Evolutionary conservation across 2,329 filamentous ascomycete species (phyloP).

Genomic region (Tolypocladium nubicola): DNA sequence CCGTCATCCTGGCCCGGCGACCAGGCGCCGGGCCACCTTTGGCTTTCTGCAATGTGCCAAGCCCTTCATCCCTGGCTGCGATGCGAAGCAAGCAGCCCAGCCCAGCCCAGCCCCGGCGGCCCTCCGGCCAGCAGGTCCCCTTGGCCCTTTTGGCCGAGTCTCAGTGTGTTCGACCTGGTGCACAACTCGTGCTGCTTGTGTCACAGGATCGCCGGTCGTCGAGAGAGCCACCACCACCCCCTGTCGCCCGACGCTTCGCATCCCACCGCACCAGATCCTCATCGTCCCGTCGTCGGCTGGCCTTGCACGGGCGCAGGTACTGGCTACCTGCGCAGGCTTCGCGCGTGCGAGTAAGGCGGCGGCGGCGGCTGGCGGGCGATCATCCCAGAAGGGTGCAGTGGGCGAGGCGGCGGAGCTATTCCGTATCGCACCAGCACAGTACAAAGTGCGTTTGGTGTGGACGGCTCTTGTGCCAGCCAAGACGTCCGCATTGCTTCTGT

Average conservation of each 20-base stretch:
- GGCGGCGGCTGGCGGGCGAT: not conserved
- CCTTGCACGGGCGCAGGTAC: not conserved
- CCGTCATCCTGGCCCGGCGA: not conserved
- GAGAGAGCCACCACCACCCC: not conserved
- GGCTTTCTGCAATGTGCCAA: not conserved
- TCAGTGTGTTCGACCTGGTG: not conserved
- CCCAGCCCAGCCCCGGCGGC: too few relatives aligned
- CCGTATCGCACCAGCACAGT: not conserved
- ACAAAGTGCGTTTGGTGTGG: not conserved
- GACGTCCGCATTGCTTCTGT: not conserved
- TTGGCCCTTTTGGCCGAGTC: not conserved
- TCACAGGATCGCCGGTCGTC: not conserved
- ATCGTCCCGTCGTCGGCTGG: too few relatives aligned
- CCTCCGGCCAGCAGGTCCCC: not conserved
- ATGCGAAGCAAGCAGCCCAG: not conserved
- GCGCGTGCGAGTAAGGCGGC: not conserved
- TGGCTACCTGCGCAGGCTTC: not conserved
- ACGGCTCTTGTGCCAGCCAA: not conserved
- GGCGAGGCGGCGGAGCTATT: not conserved
- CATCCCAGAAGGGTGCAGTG: too few relatives aligned
- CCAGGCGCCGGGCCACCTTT: not conserved
- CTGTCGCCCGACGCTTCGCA: not conserved
- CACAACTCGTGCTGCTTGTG: not conserved
- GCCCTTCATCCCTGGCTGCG: not conserved
- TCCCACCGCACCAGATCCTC: not conserved